Percentiles rank a stretch among this genome's conserved stretches.
These are phyloP conservation scores for Didymella pinodella DNA, from an alignment of 2,329 filamentous ascomycete species.

Conservation along the genomic window DNA sequence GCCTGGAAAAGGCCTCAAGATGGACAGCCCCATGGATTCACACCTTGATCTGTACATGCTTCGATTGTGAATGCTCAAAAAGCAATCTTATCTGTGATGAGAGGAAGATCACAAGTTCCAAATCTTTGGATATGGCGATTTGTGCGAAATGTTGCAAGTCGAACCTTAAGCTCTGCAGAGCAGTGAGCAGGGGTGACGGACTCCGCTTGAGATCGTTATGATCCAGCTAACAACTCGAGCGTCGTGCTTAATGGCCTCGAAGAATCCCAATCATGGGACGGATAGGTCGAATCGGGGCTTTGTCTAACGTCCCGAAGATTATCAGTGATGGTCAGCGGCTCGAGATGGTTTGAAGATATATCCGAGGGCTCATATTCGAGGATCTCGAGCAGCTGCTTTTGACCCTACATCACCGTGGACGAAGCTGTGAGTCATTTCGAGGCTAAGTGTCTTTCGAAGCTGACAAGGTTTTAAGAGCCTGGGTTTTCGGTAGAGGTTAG, in stretches of 20 bases:
- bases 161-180: not conserved
- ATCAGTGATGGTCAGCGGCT: not conserved
- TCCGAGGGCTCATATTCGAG: not conserved
- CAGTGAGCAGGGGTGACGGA: not conserved
- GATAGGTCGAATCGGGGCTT: not conserved
- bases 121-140: not conserved
- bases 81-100: too few species aligned
- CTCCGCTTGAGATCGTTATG: not conserved
- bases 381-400: not conserved
- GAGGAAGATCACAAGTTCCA: too few species aligned
- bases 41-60: not conserved
- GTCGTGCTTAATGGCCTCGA: not conserved
- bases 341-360: not conserved
- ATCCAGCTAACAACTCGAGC: not conserved
- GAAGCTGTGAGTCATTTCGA: not conserved
- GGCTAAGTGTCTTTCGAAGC: not conserved
- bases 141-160: not conserved
- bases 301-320: not conserved
- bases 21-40: not conserved
- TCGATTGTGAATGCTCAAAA: too few species aligned
- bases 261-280: not conserved
- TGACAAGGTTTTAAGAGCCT: not conserved
- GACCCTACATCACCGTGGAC: not conserved
- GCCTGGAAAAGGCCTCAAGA: not conserved
- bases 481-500: not conserved